Conservation (phyloP, 345 rosid genomes). For the Citrus maxima region DNA sequence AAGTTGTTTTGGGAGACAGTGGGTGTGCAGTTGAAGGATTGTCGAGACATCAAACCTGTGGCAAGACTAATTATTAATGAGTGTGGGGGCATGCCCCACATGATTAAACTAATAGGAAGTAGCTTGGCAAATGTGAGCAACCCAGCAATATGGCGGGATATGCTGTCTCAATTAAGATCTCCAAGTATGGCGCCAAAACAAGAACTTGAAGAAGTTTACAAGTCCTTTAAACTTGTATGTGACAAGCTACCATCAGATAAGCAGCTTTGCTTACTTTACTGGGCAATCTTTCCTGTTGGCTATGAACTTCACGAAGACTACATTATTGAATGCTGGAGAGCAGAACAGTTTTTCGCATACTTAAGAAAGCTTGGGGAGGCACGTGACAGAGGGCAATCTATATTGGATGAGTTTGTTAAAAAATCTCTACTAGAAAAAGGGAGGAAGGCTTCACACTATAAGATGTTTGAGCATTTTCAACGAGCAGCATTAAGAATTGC, state of each 20-base stretch:
- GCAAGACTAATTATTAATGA: slow-evolving; percentile 1
- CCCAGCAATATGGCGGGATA: not conserved
- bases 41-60: not conserved
- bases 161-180: not conserved
- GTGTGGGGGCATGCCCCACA: slow-evolving; percentile 13
- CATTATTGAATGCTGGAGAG: slow-evolving; percentile 28
- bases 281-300: slow-evolving; percentile 19
- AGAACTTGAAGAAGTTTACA: not conserved
- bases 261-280: slow-evolving; percentile 14
- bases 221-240: slow-evolving; percentile 21
- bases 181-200: not conserved
- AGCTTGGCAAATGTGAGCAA: not conserved
- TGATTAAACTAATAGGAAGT: slow-evolving; percentile 10
- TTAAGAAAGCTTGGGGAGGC: not conserved
- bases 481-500: not conserved
- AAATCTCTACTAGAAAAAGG: not conserved
- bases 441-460: not conserved
- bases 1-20: slow-evolving; percentile 11
- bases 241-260: not conserved
- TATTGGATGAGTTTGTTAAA: not conserved
- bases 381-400: slow-evolving; percentile 9
- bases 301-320: slow-evolving; percentile 14
- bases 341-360: slow-evolving; percentile 6
- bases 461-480: not conserved
- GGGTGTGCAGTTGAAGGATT: not conserved